A percentile compares a stretch with the other conserved stretches of the same genome.
Evolutionary conservation across 768 basidiomycete genomes (phyloP).

Genomic region (Coprinopsis sp.): DNA sequence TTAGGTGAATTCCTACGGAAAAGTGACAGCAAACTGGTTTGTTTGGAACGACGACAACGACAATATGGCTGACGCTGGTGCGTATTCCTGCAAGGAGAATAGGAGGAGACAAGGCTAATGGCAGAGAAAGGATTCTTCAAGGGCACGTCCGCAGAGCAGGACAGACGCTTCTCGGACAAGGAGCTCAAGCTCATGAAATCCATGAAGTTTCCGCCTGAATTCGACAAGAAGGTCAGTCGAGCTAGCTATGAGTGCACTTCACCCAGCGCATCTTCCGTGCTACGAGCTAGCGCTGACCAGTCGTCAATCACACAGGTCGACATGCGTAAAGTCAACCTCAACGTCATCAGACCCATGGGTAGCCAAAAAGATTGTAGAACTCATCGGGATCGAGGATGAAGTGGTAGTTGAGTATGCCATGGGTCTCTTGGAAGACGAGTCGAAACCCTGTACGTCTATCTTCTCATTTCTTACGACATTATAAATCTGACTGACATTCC

Average conservation of each 20-base stretch:
- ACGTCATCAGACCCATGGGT: conserved; percentile 95
- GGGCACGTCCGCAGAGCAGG: conserved; percentile 87
- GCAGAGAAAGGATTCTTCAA: conserved; percentile 78
- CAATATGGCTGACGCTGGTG: conserved; percentile 15
- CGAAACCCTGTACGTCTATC: conserved; percentile 62
- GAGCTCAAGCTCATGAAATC: conserved; percentile 83
- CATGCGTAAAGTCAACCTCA: conserved; percentile 90
- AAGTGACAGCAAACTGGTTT: neutral
- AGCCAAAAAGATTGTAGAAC: conserved; percentile 84
- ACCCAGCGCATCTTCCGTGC: too few species aligned
- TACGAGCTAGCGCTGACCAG: too few species aligned
- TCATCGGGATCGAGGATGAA: conserved; percentile 95
- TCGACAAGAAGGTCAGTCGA: conserved; percentile 73
- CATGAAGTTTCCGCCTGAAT: conserved; percentile 88
- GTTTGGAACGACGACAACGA: neutral
- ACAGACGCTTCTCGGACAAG: conserved; percentile 92
- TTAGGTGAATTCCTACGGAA: neutral
- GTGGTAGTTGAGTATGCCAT: conserved; percentile 95
- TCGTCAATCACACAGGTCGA: conserved; percentile 79
- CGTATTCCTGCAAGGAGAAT: neutral
- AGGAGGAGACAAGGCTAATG: neutral
- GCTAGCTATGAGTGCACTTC: neutral
- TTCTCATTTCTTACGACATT: neutral
- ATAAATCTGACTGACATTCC: conserved; percentile 3
- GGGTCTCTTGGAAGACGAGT: conserved; percentile 85